Evolutionary conservation across 345 rosid genomes (phyloP).

Genomic region (Euphorbia peplus): DNA sequence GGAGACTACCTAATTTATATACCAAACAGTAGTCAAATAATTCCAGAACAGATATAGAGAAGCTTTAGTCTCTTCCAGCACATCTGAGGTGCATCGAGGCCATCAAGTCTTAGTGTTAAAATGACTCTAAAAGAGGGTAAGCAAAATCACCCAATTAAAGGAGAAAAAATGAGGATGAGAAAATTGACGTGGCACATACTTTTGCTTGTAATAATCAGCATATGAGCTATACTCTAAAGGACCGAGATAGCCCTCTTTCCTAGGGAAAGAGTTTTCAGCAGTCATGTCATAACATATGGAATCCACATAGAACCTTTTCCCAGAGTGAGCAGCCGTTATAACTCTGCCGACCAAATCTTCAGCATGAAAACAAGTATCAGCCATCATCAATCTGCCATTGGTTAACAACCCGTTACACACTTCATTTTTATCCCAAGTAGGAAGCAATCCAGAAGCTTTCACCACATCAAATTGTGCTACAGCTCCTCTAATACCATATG

Average conservation of each 20-base stretch:
- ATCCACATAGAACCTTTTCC: conserved; percentile 96
- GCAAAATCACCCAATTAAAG: not conserved
- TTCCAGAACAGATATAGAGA: conserved; percentile 27
- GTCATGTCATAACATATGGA: conserved; percentile 83
- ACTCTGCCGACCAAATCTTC: conserved; percentile 78
- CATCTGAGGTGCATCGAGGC: conserved; percentile 40
- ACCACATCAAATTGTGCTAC: conserved; percentile 90
- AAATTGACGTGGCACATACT: conserved; percentile 42
- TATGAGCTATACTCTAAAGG: conserved; percentile 93
- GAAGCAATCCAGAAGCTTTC: conserved; percentile 87
- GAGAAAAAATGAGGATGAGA: not conserved
- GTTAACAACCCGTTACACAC: conserved; percentile 37
- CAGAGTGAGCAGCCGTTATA: conserved; percentile 96
- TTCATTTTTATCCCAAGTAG: conserved; percentile 48
- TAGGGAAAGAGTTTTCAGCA: conserved; percentile 90
- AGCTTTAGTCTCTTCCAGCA: conserved; percentile 48
- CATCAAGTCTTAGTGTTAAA: conserved; percentile 29
- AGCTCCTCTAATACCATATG: conserved; percentile 98
- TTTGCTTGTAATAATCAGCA: conserved; percentile 91
- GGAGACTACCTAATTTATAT: conserved; percentile 4
- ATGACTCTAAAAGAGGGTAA: not conserved
- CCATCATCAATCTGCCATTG: conserved; percentile 72
- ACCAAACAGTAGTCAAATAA: conserved; percentile 22
- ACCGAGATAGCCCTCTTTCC: conserved; percentile 99
- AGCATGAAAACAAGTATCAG: conserved; percentile 55